Conservation (phyloP, 805 yeast genomes). For the Candida pseudofarinosa region DNA sequence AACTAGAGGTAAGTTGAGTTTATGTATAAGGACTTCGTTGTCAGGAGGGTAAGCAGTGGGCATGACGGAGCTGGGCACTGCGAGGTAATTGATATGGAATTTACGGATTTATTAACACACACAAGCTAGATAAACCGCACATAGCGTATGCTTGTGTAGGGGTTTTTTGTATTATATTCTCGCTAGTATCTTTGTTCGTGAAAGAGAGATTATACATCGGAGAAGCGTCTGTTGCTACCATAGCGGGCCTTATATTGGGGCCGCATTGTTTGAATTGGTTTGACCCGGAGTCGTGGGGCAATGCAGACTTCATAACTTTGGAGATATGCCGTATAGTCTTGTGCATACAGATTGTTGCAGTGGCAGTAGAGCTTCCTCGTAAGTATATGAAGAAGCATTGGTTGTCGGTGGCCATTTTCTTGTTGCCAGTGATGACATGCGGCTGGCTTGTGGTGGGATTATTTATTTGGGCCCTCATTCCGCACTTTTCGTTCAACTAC, state of each 20-base stretch:
- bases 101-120: conserved; percentile 4
- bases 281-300: conserved; percentile 80
- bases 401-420: conserved; percentile 66
- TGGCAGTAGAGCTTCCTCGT: conserved; percentile 88
- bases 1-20: conserved; percentile 27
- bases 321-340: conserved; percentile 80
- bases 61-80: too few species aligned
- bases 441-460: conserved; percentile 86
- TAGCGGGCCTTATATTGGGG: conserved; percentile 83
- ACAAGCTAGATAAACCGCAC: conserved; percentile 59
- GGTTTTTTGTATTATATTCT: conserved; percentile 73
- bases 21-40: too few species aligned
- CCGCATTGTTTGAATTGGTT: conserved; percentile 86
- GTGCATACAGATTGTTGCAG: conserved; percentile 88
- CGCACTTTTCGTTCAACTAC: conserved; percentile 65
- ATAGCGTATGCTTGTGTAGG: conserved; percentile 87
- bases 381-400: conserved; percentile 85
- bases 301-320: conserved; percentile 73
- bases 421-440: conserved; percentile 83
- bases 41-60: too few species aligned
- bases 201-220: conserved; percentile 85
- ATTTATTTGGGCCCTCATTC: conserved; percentile 74
- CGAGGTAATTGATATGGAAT: too few species aligned
- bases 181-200: conserved; percentile 73
- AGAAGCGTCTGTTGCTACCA: conserved; percentile 85